Base-by-base conservation (phyloP, 805 yeast species). In the Kodamaea sagamina region DNA sequence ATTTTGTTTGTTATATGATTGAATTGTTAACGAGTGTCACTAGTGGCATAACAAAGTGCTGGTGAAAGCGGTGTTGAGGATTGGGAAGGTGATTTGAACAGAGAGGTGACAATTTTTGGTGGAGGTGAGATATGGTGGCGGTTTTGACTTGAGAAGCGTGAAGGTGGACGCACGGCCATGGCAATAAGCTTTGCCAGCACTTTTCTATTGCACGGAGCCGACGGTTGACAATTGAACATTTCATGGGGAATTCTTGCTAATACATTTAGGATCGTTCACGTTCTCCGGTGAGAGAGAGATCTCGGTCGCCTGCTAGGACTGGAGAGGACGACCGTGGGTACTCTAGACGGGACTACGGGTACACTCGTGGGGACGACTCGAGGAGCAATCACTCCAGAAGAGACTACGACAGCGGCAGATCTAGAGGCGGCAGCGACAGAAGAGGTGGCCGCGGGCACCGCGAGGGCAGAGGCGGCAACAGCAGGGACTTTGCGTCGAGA, bases 221-320 rank as follows among this genome's bases (percentile, higher is more conserved):
- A 13, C 15, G 34, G 34, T 29, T 29, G 34, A 29, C 19, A 29
- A 29, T 13, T 13, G 19, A 17, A 15, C 13, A 29, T 7, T 11
- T 13, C 18, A 13, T 35, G 47, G 39, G 42, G 36, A 28, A 29
- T 29, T 12, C 34, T 13, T 29, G 34, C 34, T 29, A 29, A 29
- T 29, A 44, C 47, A 32, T 27, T 22, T 39, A 50, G 62, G 62
- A 59, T 46, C 62, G 63, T 35, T 58, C 60, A 31, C 53, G 61
- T 35, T 54, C 61, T 36, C 64, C 64, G 13, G 54, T 47, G 38
- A 53, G 62, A 45, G 51, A 51, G 46, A 55, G 68, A 50, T 62
- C 67, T 19, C 61, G 66, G 35, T 71, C 72, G 43, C 71, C 69
- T 41, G 59, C 67, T 21, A 65, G 75, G 24, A 46, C 42, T 18